Base-by-base conservation (phyloP, 169 alveolate species). In the Plasmodium adleri region DNA sequence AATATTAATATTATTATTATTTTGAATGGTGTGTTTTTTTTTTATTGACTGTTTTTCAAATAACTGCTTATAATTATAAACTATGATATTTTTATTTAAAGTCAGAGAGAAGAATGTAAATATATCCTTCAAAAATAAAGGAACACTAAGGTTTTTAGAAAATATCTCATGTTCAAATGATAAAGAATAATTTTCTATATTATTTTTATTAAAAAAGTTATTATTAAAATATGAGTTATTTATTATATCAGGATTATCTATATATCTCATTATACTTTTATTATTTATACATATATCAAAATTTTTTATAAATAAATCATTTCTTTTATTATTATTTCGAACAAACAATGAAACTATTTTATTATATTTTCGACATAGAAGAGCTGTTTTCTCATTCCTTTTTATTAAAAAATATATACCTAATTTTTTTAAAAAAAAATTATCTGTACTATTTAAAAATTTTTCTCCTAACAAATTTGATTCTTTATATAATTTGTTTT, bases 101-200 rank as follows among this genome's bases (percentile, higher is more conserved):
- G 32, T 86, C 12, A 86, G 17, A 60, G 71, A 74, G 26, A 86
- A 86, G 72, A 86, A 86, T 17, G 92, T 72, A 60, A 86, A 86
- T 13, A 71, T 75, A 43, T 86, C 92, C 28, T 86, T 86, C 92
- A 86, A 71, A 86, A 73, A 86, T 72, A 72, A 22, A 26, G 92
- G 92, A 47, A 86, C 88, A 20, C 58, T 72, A 3, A 86, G 32
- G 72, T 86, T 71, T 86, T 86, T 86, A 5, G 92, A 71, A 49
- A 86, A 71, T 47, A 72, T 32, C 52, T 86, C 92, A 3, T 64
- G 52, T 17, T 59, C 76, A 26, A 52, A 73, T 24, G 92, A 72
- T 71, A 67, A 15, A 47, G 72, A 86, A 26, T 86, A 62, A 62
- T 86, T 86, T 9, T 86, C 87, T 62, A 60, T 87, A 4, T 10